These are phyloP conservation scores for Micromonas pusilla DNA, from an alignment of 139 green algal genomes.

Conservation along the genomic window DNA sequence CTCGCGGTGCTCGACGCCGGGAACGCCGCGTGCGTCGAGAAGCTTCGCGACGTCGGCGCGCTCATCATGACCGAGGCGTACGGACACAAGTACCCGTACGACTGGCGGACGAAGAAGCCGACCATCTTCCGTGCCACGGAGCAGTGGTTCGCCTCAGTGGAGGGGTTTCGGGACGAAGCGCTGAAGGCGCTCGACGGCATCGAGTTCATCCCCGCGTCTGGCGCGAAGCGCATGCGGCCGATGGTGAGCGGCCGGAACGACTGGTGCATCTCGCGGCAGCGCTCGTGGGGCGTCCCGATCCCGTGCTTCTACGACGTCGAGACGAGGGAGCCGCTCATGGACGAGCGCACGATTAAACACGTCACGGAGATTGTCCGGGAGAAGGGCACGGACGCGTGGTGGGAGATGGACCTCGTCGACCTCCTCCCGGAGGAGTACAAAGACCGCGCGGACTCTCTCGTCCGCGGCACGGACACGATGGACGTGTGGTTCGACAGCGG, in stretches of 20 bases:
- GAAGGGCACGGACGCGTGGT: slow-evolving; percentile 78
- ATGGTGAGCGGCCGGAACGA: slow-evolving; percentile 88
- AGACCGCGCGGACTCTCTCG: slow-evolving; percentile 48
- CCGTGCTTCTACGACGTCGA: slow-evolving; percentile 92
- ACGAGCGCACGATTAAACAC: slow-evolving; percentile 74
- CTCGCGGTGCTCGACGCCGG: slow-evolving; percentile 75
- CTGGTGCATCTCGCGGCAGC: slow-evolving; percentile 97
- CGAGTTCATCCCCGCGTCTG: slow-evolving; percentile 69
- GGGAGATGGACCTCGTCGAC: slow-evolving; percentile 54
- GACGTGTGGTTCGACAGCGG: slow-evolving; percentile 99
- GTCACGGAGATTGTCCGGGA: slow-evolving; percentile 57
- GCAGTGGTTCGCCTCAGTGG: slow-evolving; percentile 87
- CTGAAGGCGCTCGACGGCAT: slow-evolving; percentile 67
- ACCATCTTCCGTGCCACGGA: slow-evolving; percentile 96
- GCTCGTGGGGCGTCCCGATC: slow-evolving; percentile 94
- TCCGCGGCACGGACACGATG: slow-evolving; percentile 94
- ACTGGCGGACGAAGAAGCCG: slow-evolving; percentile 99
- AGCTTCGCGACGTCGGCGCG: slow-evolving; percentile 20
- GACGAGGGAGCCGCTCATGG: slow-evolving; percentile 86
- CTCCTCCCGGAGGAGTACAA: slow-evolving; percentile 69
- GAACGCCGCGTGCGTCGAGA: slow-evolving; percentile 70
- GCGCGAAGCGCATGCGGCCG: slow-evolving; percentile 54
- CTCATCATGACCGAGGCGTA: slow-evolving; percentile 88
- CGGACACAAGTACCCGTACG: slow-evolving; percentile 98
- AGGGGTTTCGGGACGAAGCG: slow-evolving; percentile 69